These are phyloP conservation scores for Geotrichum macrosporum DNA, from an alignment of 1,139 yeast species.

Conservation along the genomic window DNA sequence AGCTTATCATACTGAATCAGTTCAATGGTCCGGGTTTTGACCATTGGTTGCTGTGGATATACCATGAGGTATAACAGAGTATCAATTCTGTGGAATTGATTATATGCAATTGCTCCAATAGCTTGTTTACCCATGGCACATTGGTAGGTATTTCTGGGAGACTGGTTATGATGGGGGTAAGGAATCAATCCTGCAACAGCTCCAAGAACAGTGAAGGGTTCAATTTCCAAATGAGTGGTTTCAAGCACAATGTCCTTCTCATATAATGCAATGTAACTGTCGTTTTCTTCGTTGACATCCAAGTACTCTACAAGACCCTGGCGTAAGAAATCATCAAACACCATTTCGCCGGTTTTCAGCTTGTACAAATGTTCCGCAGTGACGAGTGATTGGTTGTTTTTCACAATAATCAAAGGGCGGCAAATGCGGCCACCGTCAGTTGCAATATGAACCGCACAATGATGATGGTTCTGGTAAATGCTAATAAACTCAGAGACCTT, in stretches of 20 bases:
- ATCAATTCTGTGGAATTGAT: constrained; percentile 85
- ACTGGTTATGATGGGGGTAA: constrained; percentile 95
- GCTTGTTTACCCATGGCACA: constrained; percentile 99
- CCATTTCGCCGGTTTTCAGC: constrained; percentile 66
- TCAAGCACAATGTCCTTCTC: constrained; percentile 56
- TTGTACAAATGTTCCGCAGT: constrained; percentile 58
- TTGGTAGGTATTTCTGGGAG: constrained; percentile 99
- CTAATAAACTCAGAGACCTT: constrained; percentile 86
- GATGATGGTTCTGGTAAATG: constrained; percentile 84
- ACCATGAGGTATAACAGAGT: constrained; percentile 90
- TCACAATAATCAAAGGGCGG: constrained; percentile 89
- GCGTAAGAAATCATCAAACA: constrained; percentile 80
- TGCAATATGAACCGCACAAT: constrained; percentile 90
- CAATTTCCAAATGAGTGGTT: constrained; percentile 84
- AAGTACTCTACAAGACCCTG: constrained; percentile 90
- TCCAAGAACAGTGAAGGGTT: constrained; percentile 91
- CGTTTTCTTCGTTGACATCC: constrained; percentile 97
- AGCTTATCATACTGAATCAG: constrained; percentile 97
- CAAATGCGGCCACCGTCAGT: constrained; percentile 99
- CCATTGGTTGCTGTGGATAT: constrained; percentile 96
- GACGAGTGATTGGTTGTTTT: constrained; percentile 66
- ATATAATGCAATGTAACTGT: constrained; percentile 85
- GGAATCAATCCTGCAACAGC: constrained; percentile 96
- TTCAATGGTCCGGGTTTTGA: constrained; percentile 87
- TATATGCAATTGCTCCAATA: constrained; percentile 99